A percentile compares a stretch with the other conserved stretches of the same genome.
These are phyloP conservation scores for Debaryomyces maramus DNA, from an alignment of 805 yeast genomes.

Conservation along the genomic window DNA sequence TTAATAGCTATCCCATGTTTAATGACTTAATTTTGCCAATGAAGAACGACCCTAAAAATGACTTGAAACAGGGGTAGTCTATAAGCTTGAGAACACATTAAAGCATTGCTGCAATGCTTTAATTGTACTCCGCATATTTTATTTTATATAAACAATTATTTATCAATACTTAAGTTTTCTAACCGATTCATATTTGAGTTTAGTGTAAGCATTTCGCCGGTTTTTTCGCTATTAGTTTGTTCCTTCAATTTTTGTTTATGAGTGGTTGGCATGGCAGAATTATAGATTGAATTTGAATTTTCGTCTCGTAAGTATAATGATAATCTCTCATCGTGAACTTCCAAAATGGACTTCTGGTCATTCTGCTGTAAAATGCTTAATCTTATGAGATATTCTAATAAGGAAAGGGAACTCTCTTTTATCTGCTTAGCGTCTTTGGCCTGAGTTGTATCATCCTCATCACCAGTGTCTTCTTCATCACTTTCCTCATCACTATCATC, in stretches of 20 bases:
- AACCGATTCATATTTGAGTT: slow-evolving; percentile 37
- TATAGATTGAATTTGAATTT: slow-evolving; percentile 13
- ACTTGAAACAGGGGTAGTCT: too few relatives aligned
- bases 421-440: slow-evolving; percentile 14
- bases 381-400: slow-evolving; percentile 64
- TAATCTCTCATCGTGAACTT: slow-evolving; percentile 66
- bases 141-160: slow-evolving; percentile 5
- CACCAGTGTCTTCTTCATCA: slow-evolving; percentile 22
- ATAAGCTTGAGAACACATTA: too few relatives aligned
- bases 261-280: slow-evolving; percentile 19
- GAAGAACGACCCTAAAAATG: not conserved
- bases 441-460: slow-evolving; percentile 15
- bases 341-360: slow-evolving; percentile 53
- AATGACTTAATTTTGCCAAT: slow-evolving; percentile 12
- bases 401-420: slow-evolving; percentile 43
- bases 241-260: slow-evolving; percentile 14
- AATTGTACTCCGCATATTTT: too few relatives aligned
- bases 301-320: slow-evolving; percentile 63
- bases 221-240: slow-evolving; percentile 11
- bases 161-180: slow-evolving; percentile 25
- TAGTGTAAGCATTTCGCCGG: slow-evolving; percentile 19
- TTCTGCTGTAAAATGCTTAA: slow-evolving; percentile 58
- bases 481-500: slow-evolving; percentile 26
- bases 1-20: slow-evolving; percentile 7
- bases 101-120: too few relatives aligned